Conservation (phyloP, 345 rosid genomes). For the Abelmoschus esculentus region DNA sequence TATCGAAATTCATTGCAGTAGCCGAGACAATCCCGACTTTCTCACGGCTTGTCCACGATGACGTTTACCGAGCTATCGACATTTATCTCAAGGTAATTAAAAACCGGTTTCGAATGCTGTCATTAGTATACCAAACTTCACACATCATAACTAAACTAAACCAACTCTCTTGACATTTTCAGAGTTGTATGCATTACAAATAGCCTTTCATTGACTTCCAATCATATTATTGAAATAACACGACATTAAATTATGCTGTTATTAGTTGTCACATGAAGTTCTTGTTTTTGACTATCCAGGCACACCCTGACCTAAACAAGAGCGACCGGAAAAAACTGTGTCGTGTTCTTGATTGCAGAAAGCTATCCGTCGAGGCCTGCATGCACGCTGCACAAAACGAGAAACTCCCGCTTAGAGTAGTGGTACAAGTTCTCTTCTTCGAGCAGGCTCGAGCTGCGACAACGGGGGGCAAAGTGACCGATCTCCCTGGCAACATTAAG, state of each 20-base stretch:
- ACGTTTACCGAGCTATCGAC: conserved; percentile 89
- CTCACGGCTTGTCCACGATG: conserved; percentile 83
- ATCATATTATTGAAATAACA: background rate
- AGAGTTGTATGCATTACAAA: background rate
- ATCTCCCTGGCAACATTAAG: conserved; percentile 77
- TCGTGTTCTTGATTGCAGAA: conserved; percentile 82
- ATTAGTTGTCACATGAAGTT: background rate
- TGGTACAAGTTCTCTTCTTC: conserved; percentile 90
- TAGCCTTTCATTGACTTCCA: background rate
- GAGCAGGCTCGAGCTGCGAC: conserved; percentile 85
- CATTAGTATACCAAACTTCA: conserved; percentile 3
- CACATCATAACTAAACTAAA: conserved; percentile 22
- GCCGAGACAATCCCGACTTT: conserved; percentile 77
- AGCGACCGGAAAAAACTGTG: conserved; percentile 79
- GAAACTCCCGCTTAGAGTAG: conserved; percentile 79
- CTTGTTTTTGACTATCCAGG: conserved; percentile 28
- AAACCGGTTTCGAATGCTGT: background rate
- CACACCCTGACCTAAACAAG: conserved; percentile 79
- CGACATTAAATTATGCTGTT: background rate
- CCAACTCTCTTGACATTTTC: conserved; percentile 39
- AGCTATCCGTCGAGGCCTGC: conserved; percentile 89
- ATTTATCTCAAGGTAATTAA: conserved; percentile 89
- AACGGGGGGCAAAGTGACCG: conserved; percentile 58
- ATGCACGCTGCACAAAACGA: conserved; percentile 98
- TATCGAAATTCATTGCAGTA: conserved; percentile 66